These are phyloP conservation scores for Bullera alba DNA, from an alignment of 768 basidiomycete species.

Conservation along the genomic window DNA sequence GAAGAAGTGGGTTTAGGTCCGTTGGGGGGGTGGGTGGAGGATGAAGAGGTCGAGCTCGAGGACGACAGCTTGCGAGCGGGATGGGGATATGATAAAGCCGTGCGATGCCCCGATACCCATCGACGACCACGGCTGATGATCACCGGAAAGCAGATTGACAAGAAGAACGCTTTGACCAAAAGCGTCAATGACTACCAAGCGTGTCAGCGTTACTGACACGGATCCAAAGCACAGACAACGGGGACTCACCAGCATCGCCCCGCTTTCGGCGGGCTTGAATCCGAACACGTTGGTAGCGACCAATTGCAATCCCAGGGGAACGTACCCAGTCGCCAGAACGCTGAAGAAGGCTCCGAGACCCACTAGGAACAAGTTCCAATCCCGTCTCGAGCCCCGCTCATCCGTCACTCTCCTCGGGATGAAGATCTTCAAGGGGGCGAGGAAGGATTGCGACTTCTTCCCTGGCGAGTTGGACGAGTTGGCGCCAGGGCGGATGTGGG, in stretches of 20 bases:
- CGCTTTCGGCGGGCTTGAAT: conserved; percentile 31
- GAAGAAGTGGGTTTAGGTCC: conserved; percentile 2
- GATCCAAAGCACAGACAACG: neutral
- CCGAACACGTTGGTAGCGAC: conserved; percentile 38
- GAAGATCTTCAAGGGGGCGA: conserved; percentile 37
- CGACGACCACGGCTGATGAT: conserved; percentile 28
- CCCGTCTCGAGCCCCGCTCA: conserved; percentile 8
- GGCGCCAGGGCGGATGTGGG: neutral
- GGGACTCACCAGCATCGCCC: conserved; percentile 25
- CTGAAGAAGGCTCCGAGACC: conserved; percentile 34
- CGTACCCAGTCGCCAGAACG: conserved; percentile 40
- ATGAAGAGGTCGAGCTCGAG: no score
- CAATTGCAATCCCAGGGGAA: conserved; percentile 38
- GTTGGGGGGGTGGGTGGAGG: no score
- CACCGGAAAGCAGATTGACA: conserved; percentile 25
- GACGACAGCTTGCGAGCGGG: no score
- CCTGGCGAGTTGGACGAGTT: neutral
- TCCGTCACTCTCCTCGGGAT: conserved; percentile 14
- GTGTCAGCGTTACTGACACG: neutral
- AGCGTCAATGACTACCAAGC: conserved; percentile 19
- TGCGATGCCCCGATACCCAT: conserved; percentile 6
- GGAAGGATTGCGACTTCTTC: conserved; percentile 19
- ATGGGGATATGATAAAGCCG: no score
- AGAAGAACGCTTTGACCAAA: conserved; percentile 33
- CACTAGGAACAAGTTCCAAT: conserved; percentile 31